Percentiles rank a stretch among this genome's conserved stretches.
These are phyloP conservation scores for Aspergillus quadrilineatus DNA, from an alignment of 2,329 filamentous ascomycete species.

Conservation along the genomic window DNA sequence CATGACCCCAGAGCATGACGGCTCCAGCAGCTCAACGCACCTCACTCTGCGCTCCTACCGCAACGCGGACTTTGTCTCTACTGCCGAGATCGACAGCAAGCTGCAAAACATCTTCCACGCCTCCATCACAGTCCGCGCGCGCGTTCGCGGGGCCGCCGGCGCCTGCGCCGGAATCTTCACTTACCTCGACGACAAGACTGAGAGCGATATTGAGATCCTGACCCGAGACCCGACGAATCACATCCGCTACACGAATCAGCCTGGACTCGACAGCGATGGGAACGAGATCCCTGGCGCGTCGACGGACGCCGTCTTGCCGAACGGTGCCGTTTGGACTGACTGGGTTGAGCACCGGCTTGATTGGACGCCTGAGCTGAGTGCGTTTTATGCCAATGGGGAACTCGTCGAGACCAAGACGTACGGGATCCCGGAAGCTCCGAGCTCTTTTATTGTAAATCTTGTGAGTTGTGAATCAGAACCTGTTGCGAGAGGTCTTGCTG, in stretches of 20 bases:
- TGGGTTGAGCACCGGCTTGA: conserved; percentile 7
- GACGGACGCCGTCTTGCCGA: neutral
- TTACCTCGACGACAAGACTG: conserved; percentile 5
- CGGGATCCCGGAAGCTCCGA: conserved; percentile 1
- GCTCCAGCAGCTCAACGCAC: neutral
- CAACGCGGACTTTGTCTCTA: conserved; percentile 1
- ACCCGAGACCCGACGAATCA: neutral
- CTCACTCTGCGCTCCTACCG: neutral
- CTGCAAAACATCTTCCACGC: neutral
- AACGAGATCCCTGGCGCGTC: conserved; percentile 4
- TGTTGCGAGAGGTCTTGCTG: neutral
- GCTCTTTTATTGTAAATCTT: neutral
- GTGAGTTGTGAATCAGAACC: neutral
- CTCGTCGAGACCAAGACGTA: conserved; percentile 1
- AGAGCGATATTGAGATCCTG: conserved; percentile 9
- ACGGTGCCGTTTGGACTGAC: neutral
- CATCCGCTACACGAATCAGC: conserved; percentile 9
- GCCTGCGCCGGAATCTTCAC: conserved; percentile 9
- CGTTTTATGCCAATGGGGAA: conserved; percentile 4
- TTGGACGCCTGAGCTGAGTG: conserved; percentile 4
- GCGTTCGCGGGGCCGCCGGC: conserved; percentile 2
- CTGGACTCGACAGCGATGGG: neutral
- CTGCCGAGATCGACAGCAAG: conserved; percentile 2
- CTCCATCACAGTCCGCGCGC: neutral
- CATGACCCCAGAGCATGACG: neutral